A percentile compares a stretch with the other conserved stretches of the same genome.
Evolutionary conservation across 2,329 filamentous ascomycete genomes (phyloP).

Genomic region (Claviceps sorghi): DNA sequence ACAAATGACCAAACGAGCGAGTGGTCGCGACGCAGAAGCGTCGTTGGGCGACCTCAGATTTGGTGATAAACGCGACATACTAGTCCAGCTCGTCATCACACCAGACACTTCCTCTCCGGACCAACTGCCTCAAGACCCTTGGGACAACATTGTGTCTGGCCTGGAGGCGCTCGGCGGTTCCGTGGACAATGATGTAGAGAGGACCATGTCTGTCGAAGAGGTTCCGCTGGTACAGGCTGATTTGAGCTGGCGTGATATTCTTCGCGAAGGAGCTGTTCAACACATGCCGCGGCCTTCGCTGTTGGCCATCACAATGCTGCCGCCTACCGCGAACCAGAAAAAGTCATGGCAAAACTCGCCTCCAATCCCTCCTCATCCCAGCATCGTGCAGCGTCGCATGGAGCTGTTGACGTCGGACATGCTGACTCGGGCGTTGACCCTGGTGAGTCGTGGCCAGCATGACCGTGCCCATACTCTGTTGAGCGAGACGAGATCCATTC

Average conservation of each 20-base stretch:
- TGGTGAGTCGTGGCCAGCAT: constrained; percentile 83
- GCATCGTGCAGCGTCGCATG: constrained; percentile 92
- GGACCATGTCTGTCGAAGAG: constrained; percentile 78
- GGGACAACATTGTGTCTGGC: constrained; percentile 94
- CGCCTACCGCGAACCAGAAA: constrained; percentile 47
- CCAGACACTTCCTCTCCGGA: constrained; percentile 76
- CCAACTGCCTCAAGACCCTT: constrained; percentile 78
- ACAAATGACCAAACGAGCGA: constrained; percentile 91
- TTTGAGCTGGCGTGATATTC: constrained; percentile 81
- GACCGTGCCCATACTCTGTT: constrained; percentile 87
- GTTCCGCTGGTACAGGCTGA: constrained; percentile 91
- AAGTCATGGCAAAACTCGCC: constrained; percentile 53
- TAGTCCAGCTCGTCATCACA: constrained; percentile 85
- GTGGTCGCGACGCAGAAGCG: constrained; percentile 86
- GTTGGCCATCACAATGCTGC: constrained; percentile 90
- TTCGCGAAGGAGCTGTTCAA: constrained; percentile 72
- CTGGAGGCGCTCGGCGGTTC: constrained; percentile 84
- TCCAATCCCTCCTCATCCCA: constrained; percentile 87
- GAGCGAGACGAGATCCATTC: constrained; percentile 82
- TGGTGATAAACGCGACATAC: constrained; percentile 83
- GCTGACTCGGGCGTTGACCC: constrained; percentile 79
- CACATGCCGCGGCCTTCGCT: constrained; percentile 82
- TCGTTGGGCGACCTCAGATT: constrained; percentile 84
- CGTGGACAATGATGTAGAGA: constrained; percentile 71
- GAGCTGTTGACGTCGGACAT: constrained; percentile 95